Evolutionary conservation across 495 filamentous ascomycete species (phyloP).

Genomic region (Aspergillus saccharolyticus): DNA sequence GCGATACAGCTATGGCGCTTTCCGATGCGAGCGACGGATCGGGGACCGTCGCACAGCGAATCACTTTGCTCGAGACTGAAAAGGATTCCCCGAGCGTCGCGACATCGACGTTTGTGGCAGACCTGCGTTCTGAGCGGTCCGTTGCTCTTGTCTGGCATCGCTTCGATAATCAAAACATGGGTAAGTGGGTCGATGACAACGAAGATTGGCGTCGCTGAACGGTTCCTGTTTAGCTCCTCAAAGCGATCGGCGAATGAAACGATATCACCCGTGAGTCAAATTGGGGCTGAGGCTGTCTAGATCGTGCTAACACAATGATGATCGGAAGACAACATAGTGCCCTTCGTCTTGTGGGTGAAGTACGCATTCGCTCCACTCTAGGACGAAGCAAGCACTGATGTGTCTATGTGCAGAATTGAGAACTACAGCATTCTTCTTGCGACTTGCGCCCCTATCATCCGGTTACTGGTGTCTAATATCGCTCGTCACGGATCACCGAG

Average conservation of each 20-base stretch:
- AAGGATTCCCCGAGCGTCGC: slow-evolving; percentile 8
- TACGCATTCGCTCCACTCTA: neutral
- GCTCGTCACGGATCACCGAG: neutral
- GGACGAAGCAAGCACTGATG: neutral
- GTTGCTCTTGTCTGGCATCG: slow-evolving; percentile 12
- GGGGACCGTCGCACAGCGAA: neutral
- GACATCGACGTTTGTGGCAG: slow-evolving; percentile 16
- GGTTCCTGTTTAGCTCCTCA: slow-evolving; percentile 5
- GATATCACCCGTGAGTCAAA: slow-evolving; percentile 15
- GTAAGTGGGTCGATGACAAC: neutral
- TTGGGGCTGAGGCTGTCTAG: neutral
- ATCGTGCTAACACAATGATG: neutral
- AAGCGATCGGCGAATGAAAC: slow-evolving; percentile 11
- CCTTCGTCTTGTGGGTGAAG: slow-evolving; percentile 20
- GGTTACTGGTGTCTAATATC: slow-evolving; percentile 8
- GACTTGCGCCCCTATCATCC: slow-evolving; percentile 14
- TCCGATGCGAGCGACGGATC: slow-evolving; percentile 12
- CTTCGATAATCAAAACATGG: slow-evolving; percentile 21
- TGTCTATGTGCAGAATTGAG: slow-evolving; percentile 9
- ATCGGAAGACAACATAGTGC: slow-evolving; percentile 14
- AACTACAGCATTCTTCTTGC: slow-evolving; percentile 19
- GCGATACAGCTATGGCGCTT: slow-evolving; percentile 37
- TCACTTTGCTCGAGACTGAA: slow-evolving; percentile 10
- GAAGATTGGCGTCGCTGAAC: neutral
- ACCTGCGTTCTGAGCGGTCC: slow-evolving; percentile 13